Evolutionary conservation across 306 rosid species (phyloP).

Genomic region (Ormosia emarginata): DNA sequence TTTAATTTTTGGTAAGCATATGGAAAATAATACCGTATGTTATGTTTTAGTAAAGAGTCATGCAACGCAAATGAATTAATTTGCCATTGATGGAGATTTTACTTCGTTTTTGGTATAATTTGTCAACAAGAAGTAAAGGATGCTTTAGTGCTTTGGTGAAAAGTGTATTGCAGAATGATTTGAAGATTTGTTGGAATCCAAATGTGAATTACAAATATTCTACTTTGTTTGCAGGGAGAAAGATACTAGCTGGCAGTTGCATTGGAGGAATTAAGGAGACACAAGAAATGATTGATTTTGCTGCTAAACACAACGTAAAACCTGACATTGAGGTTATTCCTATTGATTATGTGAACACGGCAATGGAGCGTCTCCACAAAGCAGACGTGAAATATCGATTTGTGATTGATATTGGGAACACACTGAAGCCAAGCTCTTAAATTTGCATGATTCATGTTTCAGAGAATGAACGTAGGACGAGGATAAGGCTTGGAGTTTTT

Average conservation of each 20-base stretch:
- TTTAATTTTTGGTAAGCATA: conserved; percentile 13
- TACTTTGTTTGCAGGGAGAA: conserved; percentile 32
- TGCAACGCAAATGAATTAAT: too few species aligned
- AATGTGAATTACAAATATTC: neutral
- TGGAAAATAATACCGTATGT: neutral
- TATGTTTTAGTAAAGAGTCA: neutral
- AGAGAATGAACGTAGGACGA: neutral
- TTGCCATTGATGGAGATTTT: neutral
- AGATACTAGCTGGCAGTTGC: conserved; percentile 40
- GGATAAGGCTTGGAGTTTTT: neutral
- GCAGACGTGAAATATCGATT: conserved; percentile 36
- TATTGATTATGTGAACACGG: conserved; percentile 29
- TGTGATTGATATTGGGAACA: conserved; percentile 33
- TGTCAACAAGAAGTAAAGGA: neutral
- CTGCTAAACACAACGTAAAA: conserved; percentile 18
- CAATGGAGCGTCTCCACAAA: conserved; percentile 31
- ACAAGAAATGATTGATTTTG: conserved; percentile 44
- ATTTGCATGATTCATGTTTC: neutral
- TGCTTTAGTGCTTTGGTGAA: neutral
- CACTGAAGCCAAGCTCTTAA: conserved; percentile 17
- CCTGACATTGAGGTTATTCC: conserved; percentile 34
- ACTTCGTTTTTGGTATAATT: too few species aligned
- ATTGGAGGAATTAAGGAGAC: conserved; percentile 56
- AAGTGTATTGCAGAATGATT: neutral
- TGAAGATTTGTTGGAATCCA: neutral